These are phyloP conservation scores for Desmodesmus armatus DNA, from an alignment of 139 green algal species.

Conservation along the genomic window DNA sequence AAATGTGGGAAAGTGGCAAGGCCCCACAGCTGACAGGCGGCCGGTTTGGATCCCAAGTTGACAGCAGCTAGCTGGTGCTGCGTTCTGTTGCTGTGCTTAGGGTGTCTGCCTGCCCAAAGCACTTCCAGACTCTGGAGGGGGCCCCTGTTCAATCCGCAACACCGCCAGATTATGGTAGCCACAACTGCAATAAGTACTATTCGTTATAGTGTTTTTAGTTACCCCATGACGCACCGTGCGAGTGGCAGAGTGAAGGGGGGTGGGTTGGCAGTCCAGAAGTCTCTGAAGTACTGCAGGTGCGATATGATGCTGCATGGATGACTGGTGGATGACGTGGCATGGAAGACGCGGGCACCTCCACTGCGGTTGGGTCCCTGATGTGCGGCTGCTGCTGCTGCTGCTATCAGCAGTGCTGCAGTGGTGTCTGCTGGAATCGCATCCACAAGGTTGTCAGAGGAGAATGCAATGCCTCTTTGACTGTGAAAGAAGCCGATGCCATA, in stretches of 20 bases:
- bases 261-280: constrained; percentile 19
- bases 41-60: no score
- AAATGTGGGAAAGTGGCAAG: no score
- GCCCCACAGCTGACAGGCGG: no score
- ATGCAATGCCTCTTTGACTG: neutral
- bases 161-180: no score
- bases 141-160: no score
- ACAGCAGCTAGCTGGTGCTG: no score
- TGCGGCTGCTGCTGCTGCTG: neutral
- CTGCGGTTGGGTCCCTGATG: neutral
- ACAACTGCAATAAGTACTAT: no score
- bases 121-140: no score
- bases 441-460: neutral
- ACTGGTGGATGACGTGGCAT: neutral
- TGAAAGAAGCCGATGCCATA: constrained; percentile 25
- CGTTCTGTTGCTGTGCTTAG: no score
- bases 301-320: neutral
- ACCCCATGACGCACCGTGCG: neutral
- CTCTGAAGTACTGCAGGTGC: neutral
- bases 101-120: no score
- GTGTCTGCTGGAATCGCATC: constrained; percentile 28
- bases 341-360: neutral
- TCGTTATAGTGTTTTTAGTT: neutral
- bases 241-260: constrained; percentile 2
- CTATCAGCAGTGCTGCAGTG: constrained; percentile 1